phyloP scores from a whole-genome alignment of 176 grass and related monocot species.

The Areca catechu region DNA sequence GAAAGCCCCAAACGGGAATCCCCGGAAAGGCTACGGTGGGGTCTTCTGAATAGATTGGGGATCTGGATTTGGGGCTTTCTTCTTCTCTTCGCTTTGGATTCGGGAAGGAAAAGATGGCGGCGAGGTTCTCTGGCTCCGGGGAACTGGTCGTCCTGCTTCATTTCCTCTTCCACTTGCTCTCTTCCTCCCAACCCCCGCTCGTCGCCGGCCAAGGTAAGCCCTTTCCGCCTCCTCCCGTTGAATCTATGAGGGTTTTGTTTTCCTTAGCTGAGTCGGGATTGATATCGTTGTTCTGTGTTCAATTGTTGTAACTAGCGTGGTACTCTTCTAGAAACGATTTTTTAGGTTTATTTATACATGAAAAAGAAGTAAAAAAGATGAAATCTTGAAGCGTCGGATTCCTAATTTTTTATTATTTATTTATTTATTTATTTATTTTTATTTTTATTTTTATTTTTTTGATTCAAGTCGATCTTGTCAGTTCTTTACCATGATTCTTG shows the following conservation, averaged over 20 bases:
- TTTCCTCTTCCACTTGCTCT: background rate
- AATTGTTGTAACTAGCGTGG: too few species aligned
- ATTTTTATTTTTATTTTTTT: too few species aligned
- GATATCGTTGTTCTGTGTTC: too few species aligned
- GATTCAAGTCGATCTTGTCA: too few species aligned
- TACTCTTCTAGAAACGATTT: too few species aligned
- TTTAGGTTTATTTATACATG: too few species aligned
- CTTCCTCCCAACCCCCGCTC: background rate
- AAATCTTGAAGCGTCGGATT: too few species aligned
- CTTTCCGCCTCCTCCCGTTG: background rate
- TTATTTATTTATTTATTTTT: too few species aligned
- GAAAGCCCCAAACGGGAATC: background rate
- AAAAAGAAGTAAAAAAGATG: too few species aligned
- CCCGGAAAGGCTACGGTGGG: background rate
- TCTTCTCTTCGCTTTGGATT: background rate
- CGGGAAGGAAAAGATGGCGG: background rate
- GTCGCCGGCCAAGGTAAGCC: background rate
- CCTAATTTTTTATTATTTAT: too few species aligned
- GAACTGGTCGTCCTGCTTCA: background rate
- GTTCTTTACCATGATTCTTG: too few species aligned
- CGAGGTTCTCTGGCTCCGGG: background rate
- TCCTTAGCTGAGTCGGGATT: background rate
- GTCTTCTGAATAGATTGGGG: background rate
- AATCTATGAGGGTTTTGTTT: background rate
- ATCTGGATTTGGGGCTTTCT: background rate